Percentiles rank a stretch among this genome's conserved stretches.
Conservation (phyloP, 352 stramenopile species). For the Pythium biforme region DNA sequence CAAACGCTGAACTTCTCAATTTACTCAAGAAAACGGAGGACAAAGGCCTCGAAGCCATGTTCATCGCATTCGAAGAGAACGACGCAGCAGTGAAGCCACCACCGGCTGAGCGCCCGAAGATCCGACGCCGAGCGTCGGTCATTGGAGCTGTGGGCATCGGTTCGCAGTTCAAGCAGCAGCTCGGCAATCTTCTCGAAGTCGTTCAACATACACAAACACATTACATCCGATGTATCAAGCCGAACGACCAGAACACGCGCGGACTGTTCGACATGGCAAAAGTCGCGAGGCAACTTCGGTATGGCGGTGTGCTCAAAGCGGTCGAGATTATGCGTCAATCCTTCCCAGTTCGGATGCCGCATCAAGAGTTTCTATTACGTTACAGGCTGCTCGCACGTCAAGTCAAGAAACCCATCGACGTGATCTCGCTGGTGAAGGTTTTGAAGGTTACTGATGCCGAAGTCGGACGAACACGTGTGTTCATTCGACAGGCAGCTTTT, state of each 20-base stretch:
- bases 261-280: conserved; percentile 87
- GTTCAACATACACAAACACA: conserved; percentile 96
- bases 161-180: conserved; percentile 92
- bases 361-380: conserved; percentile 60
- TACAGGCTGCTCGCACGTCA: conserved; percentile 38
- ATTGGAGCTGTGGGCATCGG: conserved; percentile 77
- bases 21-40: conserved; percentile 67
- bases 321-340: conserved; percentile 85
- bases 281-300: conserved; percentile 75
- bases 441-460: conserved; percentile 48
- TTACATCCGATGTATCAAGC: conserved; percentile 99
- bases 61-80: conserved; percentile 67
- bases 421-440: conserved; percentile 32
- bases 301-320: conserved; percentile 82
- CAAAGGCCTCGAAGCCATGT: conserved; percentile 53
- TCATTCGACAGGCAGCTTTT: conserved; percentile 62
- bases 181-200: conserved; percentile 90
- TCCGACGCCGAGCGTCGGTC: conserved; percentile 64
- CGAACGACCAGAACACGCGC: conserved; percentile 93
- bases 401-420: conserved; percentile 21
- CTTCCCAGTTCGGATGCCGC: conserved; percentile 76
- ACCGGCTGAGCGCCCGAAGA: conserved; percentile 41
- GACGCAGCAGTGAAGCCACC: conserved; percentile 27
- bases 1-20: conserved; percentile 70
- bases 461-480: conserved; percentile 67